Conservation (phyloP, 768 basidiomycete species). For the Hydnomerulius pinastri region DNA sequence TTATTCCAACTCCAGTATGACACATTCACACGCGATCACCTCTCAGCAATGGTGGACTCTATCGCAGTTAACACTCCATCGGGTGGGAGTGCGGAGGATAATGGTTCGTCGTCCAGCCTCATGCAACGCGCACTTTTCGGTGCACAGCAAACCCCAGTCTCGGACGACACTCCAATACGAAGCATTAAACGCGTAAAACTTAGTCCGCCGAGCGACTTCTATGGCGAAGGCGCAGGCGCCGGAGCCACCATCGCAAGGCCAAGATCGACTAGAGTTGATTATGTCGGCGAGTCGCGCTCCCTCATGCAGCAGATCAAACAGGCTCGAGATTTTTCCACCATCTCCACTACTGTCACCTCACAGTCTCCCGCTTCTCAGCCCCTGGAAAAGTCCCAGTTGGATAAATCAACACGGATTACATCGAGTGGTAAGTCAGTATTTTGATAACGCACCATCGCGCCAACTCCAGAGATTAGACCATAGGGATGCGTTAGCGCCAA, state of each 20-base stretch:
- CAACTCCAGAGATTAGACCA: conserved; percentile 13
- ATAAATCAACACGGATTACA: background rate
- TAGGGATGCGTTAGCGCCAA: conserved; percentile 12
- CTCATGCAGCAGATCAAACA: conserved; percentile 82
- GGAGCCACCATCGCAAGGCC: conserved; percentile 53
- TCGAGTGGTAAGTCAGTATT: conserved; percentile 16
- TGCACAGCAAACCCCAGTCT: conserved; percentile 45
- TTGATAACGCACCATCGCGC: background rate
- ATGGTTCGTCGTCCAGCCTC: conserved; percentile 48
- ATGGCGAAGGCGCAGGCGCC: conserved; percentile 50
- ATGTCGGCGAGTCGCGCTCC: conserved; percentile 73
- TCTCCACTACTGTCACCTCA: conserved; percentile 60
- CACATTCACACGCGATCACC: conserved; percentile 92
- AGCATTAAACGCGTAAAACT: conserved; percentile 82
- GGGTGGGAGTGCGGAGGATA: conserved; percentile 46
- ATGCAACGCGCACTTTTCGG: conserved; percentile 44
- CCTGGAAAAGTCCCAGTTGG: conserved; percentile 12
- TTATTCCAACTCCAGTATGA: conserved; percentile 96
- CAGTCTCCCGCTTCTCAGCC: conserved; percentile 28
- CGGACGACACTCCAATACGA: conserved; percentile 55
- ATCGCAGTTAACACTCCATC: conserved; percentile 83
- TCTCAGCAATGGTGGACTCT: conserved; percentile 92
- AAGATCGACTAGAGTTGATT: conserved; percentile 55
- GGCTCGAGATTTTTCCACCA: conserved; percentile 75
- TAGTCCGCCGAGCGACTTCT: conserved; percentile 64